Evolutionary conservation across 352 stramenopile genomes (phyloP).

Genomic region (Phytophthora europaea): DNA sequence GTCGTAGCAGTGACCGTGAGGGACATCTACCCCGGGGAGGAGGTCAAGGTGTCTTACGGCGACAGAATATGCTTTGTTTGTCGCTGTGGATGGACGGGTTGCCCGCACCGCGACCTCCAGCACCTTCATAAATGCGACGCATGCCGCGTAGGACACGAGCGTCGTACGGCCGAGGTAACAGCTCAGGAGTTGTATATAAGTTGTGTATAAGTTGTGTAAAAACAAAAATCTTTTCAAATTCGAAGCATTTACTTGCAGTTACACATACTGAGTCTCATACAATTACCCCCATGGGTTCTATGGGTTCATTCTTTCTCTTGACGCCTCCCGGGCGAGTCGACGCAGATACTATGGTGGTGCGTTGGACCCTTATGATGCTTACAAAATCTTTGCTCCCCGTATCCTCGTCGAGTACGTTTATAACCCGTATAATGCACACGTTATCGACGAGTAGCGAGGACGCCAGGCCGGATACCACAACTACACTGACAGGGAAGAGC

Average conservation of each 20-base stretch:
- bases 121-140: too few species aligned
- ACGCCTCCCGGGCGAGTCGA: too few species aligned
- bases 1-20: not conserved
- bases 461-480: not conserved
- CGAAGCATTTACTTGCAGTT: not conserved
- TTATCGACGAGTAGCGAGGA: too few species aligned
- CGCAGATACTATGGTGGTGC: too few species aligned
- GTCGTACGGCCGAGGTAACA: too few species aligned
- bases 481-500: not conserved
- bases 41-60: not conserved
- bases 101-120: slow-evolving; percentile 1
- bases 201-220: not conserved
- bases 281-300: too few species aligned
- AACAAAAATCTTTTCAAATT: not conserved
- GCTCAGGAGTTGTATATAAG: not conserved
- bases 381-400: too few species aligned
- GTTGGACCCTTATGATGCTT: too few species aligned
- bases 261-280: not conserved
- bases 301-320: too few species aligned
- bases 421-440: too few species aligned
- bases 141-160: too few species aligned
- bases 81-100: not conserved
- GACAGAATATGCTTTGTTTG: not conserved
- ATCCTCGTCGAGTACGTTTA: too few species aligned
- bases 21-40: not conserved